Base-by-base conservation (phyloP, 108 stramenopile genomes). In the Pseudonitzschia pungens region DNA sequence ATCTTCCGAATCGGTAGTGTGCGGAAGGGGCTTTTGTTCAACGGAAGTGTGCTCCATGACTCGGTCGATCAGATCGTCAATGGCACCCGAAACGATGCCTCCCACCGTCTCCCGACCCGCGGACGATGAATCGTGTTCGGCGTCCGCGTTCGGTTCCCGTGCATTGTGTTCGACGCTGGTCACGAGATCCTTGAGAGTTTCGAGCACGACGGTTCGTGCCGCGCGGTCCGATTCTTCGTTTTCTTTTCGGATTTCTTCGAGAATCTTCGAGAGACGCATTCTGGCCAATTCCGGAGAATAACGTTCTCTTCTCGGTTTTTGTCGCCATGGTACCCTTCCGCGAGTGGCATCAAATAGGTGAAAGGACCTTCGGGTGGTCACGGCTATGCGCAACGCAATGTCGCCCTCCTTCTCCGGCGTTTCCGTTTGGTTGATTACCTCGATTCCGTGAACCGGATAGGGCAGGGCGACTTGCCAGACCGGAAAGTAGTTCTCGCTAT, bases 381-480 rank as follows among this genome's bases (percentile, higher is more conserved):
- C 80, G 4, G 80, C 36, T 43, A 81, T 31, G 12, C 21, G 36
- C 33, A 65, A 27, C 11, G 22, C 28, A 21, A 26, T 27, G 8
- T 29, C 60, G n/a, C 40, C 27, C 16, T 54, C 40, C 18, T 50
- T 42, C 20, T 33, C n/a, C 56, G 16, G 51, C 21, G 16, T 11
- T 48, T 11, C 45, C 45, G 14, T 48, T 18, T 12, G 14, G 18
- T 2, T 48, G 1, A 73, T n/a, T 1, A 65, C 21, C 29, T 26
- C 11, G 27, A 81, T 59, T 7, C 74, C 81, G 65, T 86, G 85
- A 28, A 82, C 63, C 14, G 85, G 73, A 73, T 82, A 78, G 32
- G 81, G 85, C 11, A 82, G 70, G 4, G 36, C 69, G 57, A 70
- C 77, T 27, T 81, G 63, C 85, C 85, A 86, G 16, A 71, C 22